Evolutionary conservation across 257 asterid species (phyloP), one percentile per base, ranked within the genome.

Genomic region (Nicotiana tabacum): DNA sequence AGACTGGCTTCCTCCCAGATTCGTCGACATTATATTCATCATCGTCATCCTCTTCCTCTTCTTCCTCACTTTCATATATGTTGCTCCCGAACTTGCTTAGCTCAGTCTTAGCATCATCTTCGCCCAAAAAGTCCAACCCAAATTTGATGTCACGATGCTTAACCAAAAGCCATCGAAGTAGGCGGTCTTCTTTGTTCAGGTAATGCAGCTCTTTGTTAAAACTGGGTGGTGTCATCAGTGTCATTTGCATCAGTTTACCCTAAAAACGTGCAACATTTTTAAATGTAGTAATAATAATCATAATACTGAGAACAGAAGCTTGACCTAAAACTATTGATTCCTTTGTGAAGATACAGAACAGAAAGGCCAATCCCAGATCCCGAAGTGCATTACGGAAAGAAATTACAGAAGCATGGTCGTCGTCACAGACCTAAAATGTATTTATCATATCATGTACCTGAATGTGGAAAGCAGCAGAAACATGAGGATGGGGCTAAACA

Each of bases 181-280:
- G 81, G n/a, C 96, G 87, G 83, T 94, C 98, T 83, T 94, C 97
- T 90, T 92, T 92, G 93, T 89, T 93, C 62, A 94, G 91, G 91
- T 94, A 94, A 53, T 68, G 85, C 87, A 92, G 92, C 91, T 94
- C 97, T 1, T 67, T 82, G 89, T 91, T 91, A 39, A 94, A 91
- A 86, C 89, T 91, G 82, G 98, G 96, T 4, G 98, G 97, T 51
- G 98, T 85, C 97, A 94, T 94, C 97, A 94, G 85, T 12, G 94
- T 92, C 96, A 94, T 87, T 88, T 94, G 97, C 88, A 89, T 78
- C 86, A 93, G 85, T 69, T 84, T 86, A 65, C 91, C 98, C 97
- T 94, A 77, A 55, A 83, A 60, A 64, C 33, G 13, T 76, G 80
- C 46, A 27, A 48, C 4, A 51, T 51, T 10, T 43, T 51, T 0